Base-by-base conservation (phyloP, 192 early-diverging fungal genomes). In the Entomortierella parvispora region DNA sequence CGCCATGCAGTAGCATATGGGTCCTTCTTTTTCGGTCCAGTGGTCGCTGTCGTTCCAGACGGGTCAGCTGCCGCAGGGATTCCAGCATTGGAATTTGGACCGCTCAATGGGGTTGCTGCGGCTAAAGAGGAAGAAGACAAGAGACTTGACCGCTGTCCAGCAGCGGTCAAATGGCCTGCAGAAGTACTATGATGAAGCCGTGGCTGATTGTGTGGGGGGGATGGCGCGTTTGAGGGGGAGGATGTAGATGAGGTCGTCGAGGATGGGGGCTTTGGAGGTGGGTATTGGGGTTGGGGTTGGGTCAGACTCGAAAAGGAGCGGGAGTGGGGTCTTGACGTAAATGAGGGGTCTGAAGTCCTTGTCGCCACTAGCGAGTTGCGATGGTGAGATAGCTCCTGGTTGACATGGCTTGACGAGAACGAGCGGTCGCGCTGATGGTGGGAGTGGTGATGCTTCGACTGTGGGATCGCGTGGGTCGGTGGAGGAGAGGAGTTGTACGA, bases 1-100 rank as follows among this genome's bases (percentile, higher is more conserved):
- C 74, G 32, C 74, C 74, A 77, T 2, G 74, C 74, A 2, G 74
- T 77, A 20, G 74, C 74, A 58, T 77, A 77, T 2, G 74, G 74
- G 22, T 77, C 74, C 43, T 77, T 77, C 51, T 62, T 68, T 50
- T 77, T 77, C 20, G 37, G 37, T 40, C 37, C 37, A 17, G 58
- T 50, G 1, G 40, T 56, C 7, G 31, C 54, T 33, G 57, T 51
- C 12, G 10, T 15, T 2, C 12, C 23, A 6, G 47, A 52, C 8
- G 50, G 1, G 44, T 22, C 32, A 17, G 43, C n/a, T n/a, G n/a
- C n/a, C n/a, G n/a, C n/a, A n/a, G n/a, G n/a, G n/a, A n/a, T n/a
- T n/a, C n/a, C n/a, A n/a, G n/a, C n/a, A n/a, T n/a, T n/a, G n/a
- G n/a, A n/a, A n/a, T n/a, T n/a, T n/a, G n/a, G n/a, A 10, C 6